Conservation (phyloP, 805 yeast species). For the Scheffersomyces stipitis region DNA sequence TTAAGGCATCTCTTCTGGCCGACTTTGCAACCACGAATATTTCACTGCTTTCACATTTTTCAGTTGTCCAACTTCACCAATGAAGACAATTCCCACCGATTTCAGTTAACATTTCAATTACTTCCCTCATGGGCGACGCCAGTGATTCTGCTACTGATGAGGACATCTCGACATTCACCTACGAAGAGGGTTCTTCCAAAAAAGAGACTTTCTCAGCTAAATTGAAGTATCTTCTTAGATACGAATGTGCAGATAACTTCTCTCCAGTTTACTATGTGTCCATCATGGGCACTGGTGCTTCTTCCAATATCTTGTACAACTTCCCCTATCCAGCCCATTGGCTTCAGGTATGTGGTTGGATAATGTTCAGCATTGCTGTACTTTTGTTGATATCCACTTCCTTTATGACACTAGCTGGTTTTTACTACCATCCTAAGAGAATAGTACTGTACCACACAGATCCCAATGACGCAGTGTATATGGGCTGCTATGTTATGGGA, state of each 20-base stretch:
- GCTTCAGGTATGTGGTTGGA: constrained; percentile 55
- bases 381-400: constrained; percentile 46
- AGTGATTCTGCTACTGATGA: no score
- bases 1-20: no score
- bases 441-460: constrained; percentile 34
- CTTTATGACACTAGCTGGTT: no score
- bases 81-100: no score
- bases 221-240: not conserved
- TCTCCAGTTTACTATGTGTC: constrained; percentile 64
- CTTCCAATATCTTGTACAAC: constrained; percentile 56
- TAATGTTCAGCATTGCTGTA: constrained; percentile 63
- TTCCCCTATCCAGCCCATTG: constrained; percentile 68
- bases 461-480: constrained; percentile 54
- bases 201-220: not conserved
- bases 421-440: no score
- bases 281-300: constrained; percentile 83
- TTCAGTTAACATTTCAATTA: no score
- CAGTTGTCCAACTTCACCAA: no score
- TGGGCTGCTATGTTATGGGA: constrained; percentile 89
- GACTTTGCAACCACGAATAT: no score
- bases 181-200: no score
- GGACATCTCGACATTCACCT: no score
- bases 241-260: constrained; percentile 21
- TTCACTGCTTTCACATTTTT: no score
- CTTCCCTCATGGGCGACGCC: no score